Evolutionary conservation across 495 filamentous ascomycete species (phyloP).

Genomic region (Corynascus novoguineensis): DNA sequence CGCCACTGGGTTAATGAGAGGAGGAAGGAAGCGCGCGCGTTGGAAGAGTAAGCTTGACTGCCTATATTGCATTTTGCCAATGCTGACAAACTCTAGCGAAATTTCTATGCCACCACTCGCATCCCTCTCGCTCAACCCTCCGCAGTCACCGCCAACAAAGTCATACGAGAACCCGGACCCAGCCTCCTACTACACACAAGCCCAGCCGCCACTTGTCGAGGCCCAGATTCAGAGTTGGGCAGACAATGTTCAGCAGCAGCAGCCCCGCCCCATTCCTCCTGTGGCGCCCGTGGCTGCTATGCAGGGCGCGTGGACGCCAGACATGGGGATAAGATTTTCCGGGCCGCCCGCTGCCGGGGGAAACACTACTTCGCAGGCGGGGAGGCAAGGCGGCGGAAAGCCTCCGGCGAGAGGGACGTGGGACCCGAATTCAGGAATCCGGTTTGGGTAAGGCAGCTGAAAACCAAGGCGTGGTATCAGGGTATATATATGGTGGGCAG

Average conservation of each 20-base stretch:
- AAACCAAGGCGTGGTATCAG: background rate
- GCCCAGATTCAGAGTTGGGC: conserved; percentile 48
- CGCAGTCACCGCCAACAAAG: conserved; percentile 13
- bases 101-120: conserved; percentile 46
- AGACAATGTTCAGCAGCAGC: conserved; percentile 47
- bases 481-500: background rate
- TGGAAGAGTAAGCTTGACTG: conserved; percentile 57
- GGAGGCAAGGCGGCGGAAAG: conserved; percentile 14
- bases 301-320: conserved; percentile 66
- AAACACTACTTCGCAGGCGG: background rate
- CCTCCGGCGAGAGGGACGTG: conserved; percentile 38
- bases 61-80: background rate
- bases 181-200: conserved; percentile 25
- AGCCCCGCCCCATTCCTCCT: conserved; percentile 46
- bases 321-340: conserved; percentile 71
- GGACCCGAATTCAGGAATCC: conserved; percentile 59
- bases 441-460: conserved; percentile 48
- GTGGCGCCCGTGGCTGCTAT: conserved; percentile 28
- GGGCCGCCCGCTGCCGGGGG: background rate
- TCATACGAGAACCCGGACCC: conserved; percentile 18
- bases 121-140: conserved; percentile 36
- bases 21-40: conserved; percentile 68
- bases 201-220: conserved; percentile 33
- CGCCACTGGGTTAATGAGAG: conserved; percentile 74
- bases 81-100: conserved; percentile 32